Base-by-base conservation (phyloP, 1,284 basidiomycete genomes). In the Testicularia cyperi region DNA sequence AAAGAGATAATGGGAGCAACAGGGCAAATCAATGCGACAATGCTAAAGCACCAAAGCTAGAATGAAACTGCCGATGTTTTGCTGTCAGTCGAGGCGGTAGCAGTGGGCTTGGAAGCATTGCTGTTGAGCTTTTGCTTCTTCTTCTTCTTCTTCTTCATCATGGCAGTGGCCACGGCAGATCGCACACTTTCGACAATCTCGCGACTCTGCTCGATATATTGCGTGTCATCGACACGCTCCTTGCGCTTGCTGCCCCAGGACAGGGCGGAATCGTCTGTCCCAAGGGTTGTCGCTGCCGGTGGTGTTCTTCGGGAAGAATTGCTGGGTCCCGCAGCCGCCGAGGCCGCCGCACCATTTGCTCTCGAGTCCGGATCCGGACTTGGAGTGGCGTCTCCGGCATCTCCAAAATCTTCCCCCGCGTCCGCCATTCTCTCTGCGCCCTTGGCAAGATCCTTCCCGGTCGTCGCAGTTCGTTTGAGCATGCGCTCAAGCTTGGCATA, bases 151-250 rank as follows among this genome's bases (percentile, higher is more conserved):
- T 63, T 63, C 53, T 63, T 63, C 54, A 57, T 57, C 60, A 63
- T 63, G 25, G 60, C 60, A n/a, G 48, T 31, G 4, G 86, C 82
- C 5, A 98, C 94, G 0, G 94, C 94, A 57, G 81, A 90, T 79
- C 90, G 88, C 19, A 97, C 94, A 64, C 84, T 86, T 60, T 95
- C 92, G 9, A 92, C 90, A 33, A 97, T 85, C 72, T 96, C 92
- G 72, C 84, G 81, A 71, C 87, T 92, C 79, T 96, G 87, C 72
- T 96, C 92, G 26, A 98, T 77, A 72, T 88, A 97, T 77, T 94
- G 86, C 10, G 84, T 86, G 74, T 98, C 94, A 38, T 97, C 91
- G 44, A 97, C 85, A 29, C 90, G 84, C 20, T 71, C 71, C 49
- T 72, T 72, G 65, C 89, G 86, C 77, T 94, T 95, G 79, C 83